Evolutionary conservation across 352 stramenopile species (phyloP), one percentile per base, ranked within the genome.

Genomic region (Elongisporangium senticosum): DNA sequence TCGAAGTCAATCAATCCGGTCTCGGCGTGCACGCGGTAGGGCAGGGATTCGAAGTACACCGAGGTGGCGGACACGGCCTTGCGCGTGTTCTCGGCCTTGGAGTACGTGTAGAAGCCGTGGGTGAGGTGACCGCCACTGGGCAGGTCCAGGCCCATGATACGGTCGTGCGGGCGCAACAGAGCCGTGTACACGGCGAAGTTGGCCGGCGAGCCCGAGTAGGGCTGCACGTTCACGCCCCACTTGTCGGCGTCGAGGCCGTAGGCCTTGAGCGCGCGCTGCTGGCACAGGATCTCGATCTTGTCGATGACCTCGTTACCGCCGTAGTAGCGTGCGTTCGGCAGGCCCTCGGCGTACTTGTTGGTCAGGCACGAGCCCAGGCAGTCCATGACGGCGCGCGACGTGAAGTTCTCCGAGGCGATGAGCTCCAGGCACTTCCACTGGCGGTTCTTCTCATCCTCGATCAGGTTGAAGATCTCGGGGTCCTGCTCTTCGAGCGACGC

Each of bases 401-500:
- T 99, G 75, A 99, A 99, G 87, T 99, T 99, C 79, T 99, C 97
- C 23, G 95, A 99, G 13, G 97, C 97, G 74, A 99, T 99, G 54
- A 99, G 91, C 77, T 99, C 97, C 49, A 99, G 78, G 51, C 88
- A 98, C 63, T 97, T 97, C 89, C 88, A 98, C 79, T 99, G 97
- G 56, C 96, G 83, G 76, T 96, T 96, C 80, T 99, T 99, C 81
- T 99, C 97, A 62, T 96, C 82, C 72, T 99, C 96, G 68, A 99
- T 99, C 53, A 99, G 86, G 75, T 99, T 97, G 71, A 97, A 99
- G 51, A 99, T 79, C 70, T 98, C 96, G 4, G 96, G 95, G 77
- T 99, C 97, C 67, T 98, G 91, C 71, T 98, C 74, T 62, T 96
- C 75, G 28, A 98, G 86, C 56, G 88, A 74, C 49, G 76, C 74